Base-by-base conservation (phyloP, 306 rosid genomes). In the Ochetophila trinervis region DNA sequence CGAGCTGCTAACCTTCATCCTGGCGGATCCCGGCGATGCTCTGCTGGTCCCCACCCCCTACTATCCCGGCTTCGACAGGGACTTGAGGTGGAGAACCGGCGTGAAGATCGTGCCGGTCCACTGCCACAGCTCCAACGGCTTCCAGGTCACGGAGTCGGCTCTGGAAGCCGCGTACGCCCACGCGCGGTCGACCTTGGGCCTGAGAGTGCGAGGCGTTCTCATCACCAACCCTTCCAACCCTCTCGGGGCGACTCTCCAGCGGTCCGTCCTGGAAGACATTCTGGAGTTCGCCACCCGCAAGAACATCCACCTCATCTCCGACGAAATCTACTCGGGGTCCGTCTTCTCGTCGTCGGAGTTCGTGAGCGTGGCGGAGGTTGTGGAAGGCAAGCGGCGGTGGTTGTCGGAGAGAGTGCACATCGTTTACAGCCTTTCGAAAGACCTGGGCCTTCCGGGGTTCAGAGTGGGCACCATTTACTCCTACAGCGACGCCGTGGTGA, bases 21-120 rank as follows among this genome's bases (percentile, higher is more conserved):
- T 93, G 0, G 99, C 99, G 1, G 76, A 93, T 69, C 94, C 97
- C 0, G 97, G 99, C 2, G 99, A 93, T 57, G 91, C 96, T 54
- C 69, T 93, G 64, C 93, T 93, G 4, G 85, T 93, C 57, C 98
- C 98, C 15, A 93, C 91, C 5, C 99, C 99, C 0, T 93, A 87
- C 82, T 93, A 93, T 47, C 99, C 99, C 4, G 99, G 96, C 78
- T 89, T 93, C 68, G 98, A 93, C 36, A 86, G 98, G 83, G 98
- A 93, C 66, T 80, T 93, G 44, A 84, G 96, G 34, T 93, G 98
- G 98, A 89, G 98, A 73, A 93, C 97, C 1, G 96, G 94, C 2
- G 97, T 85, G 13, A 86, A 93, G 51, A 86, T 93, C 49, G 79
- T 93, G 37, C 94, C 98, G 9, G 87, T 93, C 69, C 96, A 86